Evolutionary conservation across 2,329 filamentous ascomycete species (phyloP).

Genomic region (Phaeosphaeriaceae sp.): DNA sequence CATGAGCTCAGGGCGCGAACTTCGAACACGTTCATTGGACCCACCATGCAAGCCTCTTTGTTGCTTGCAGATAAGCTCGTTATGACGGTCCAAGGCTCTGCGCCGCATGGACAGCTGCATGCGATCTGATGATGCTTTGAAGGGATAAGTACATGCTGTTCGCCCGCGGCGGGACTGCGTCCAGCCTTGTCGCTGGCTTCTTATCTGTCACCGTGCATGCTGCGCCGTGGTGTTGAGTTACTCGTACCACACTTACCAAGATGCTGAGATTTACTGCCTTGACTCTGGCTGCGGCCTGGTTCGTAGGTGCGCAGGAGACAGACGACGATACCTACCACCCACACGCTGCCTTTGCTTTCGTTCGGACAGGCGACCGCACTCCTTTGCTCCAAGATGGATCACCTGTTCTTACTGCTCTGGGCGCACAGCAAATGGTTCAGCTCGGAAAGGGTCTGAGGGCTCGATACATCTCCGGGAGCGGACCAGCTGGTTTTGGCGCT

Average conservation of each 20-base stretch:
- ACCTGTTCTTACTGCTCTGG: constrained; percentile 58
- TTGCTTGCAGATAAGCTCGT: constrained; percentile 7
- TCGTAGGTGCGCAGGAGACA: constrained; percentile 25
- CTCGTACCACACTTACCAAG: constrained; percentile 12
- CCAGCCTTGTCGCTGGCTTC: constrained; percentile 17
- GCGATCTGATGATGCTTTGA: constrained; percentile 12
- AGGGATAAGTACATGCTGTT: constrained; percentile 20
- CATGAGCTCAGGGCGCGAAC: background rate
- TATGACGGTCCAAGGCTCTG: background rate
- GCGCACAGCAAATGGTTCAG: constrained; percentile 61
- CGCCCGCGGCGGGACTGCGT: constrained; percentile 5
- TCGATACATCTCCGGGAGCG: constrained; percentile 55
- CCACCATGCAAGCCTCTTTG: constrained; percentile 6
- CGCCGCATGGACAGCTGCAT: constrained; percentile 12
- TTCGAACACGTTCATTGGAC: background rate
- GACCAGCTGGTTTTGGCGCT: constrained; percentile 29
- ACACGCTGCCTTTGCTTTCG: constrained; percentile 61
- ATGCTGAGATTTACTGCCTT: constrained; percentile 38
- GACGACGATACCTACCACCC: constrained; percentile 39
- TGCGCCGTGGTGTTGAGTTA: constrained; percentile 8
- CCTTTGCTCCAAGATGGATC: constrained; percentile 46
- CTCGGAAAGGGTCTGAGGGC: constrained; percentile 60
- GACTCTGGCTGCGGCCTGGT: constrained; percentile 33
- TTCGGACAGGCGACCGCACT: constrained; percentile 62
- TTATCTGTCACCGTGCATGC: constrained; percentile 9